Conservation (phyloP, 75 land plant species). For the Cunninghamia lanceolata region DNA sequence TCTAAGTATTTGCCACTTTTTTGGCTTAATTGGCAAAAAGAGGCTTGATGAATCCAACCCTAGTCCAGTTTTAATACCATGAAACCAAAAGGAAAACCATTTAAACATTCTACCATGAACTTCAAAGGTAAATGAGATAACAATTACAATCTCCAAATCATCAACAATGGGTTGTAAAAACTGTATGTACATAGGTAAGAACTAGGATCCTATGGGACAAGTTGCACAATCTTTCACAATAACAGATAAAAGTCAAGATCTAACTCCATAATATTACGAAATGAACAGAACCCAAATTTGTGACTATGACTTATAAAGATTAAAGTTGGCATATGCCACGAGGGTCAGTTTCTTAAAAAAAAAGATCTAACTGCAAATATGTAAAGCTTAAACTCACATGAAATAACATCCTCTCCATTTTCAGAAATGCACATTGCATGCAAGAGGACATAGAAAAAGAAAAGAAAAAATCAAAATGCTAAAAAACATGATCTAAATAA, state of each 20-base stretch:
- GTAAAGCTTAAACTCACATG: background rate
- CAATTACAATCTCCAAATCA: background rate
- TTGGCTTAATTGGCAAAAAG: background rate
- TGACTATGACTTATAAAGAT: background rate
- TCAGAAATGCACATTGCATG: background rate
- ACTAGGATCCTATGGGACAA: background rate
- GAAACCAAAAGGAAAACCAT: background rate
- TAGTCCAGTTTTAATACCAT: background rate
- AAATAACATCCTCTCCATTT: background rate
- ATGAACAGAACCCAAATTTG: background rate
- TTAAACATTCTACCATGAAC: background rate
- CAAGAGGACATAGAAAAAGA: background rate
- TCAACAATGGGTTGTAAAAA: background rate
- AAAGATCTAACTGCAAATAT: background rate
- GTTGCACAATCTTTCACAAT: background rate
- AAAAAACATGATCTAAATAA: background rate
- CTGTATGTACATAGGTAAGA: background rate
- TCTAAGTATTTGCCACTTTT: no score
- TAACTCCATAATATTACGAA: background rate
- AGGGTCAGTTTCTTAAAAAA: background rate
- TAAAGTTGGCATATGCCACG: background rate
- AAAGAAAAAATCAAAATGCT: no score
- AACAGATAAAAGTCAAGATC: background rate
- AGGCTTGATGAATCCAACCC: background rate
- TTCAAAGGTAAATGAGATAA: background rate